These are phyloP conservation scores for Aspergillus sp. DNA, from an alignment of 2,329 filamentous ascomycete genomes.

Conservation along the genomic window DNA sequence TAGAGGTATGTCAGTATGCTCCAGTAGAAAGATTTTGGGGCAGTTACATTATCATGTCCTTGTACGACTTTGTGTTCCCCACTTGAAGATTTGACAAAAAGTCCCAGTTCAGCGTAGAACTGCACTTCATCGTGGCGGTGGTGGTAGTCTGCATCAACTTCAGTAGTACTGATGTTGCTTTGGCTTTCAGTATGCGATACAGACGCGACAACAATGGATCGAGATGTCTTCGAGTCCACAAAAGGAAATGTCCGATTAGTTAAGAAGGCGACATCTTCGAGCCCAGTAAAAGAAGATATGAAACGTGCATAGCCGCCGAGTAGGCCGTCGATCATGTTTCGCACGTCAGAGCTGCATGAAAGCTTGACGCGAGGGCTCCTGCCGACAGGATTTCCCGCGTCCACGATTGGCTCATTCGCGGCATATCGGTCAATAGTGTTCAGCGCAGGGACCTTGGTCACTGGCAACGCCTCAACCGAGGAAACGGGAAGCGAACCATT, in stretches of 20 bases:
- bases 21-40: background rate
- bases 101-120: constrained; percentile 27
- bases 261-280: constrained; percentile 32
- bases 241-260: constrained; percentile 18
- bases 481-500: background rate
- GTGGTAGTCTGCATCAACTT: constrained; percentile 19
- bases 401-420: constrained; percentile 14
- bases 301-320: constrained; percentile 32
- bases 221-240: constrained; percentile 6
- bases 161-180: constrained; percentile 14
- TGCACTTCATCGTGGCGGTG: constrained; percentile 26
- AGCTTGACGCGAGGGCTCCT: constrained; percentile 20
- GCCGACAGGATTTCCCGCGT: constrained; percentile 6
- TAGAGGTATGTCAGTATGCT: constrained; percentile 16
- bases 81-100: constrained; percentile 23
- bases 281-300: constrained; percentile 29
- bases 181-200: constrained; percentile 3
- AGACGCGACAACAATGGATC: constrained; percentile 22
- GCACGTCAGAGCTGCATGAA: constrained; percentile 13
- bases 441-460: constrained; percentile 33
- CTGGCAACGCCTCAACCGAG: constrained; percentile 20
- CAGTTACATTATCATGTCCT: constrained; percentile 18
- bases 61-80: constrained; percentile 12
- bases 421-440: constrained; percentile 33
- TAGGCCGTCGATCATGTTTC: constrained; percentile 21